Evolutionary conservation across 805 yeast genomes (phyloP).

Genomic region (Helenozyma rhizophorensis): DNA sequence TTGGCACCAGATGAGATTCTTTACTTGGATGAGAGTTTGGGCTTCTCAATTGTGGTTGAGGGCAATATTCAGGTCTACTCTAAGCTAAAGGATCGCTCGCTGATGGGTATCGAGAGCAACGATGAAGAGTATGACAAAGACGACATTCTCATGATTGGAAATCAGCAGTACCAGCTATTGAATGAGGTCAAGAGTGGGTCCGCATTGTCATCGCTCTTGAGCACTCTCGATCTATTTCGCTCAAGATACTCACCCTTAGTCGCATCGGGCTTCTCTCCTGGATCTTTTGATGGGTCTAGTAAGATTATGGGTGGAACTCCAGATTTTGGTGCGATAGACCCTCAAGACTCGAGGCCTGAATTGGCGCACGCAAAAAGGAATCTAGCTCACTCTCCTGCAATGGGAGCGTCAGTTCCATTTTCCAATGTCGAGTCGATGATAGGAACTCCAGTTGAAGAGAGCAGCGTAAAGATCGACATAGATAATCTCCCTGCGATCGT

Average conservation of each 20-base stretch:
- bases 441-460: neutral
- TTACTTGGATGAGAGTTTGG: constrained; percentile 67
- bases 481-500: constrained; percentile 40
- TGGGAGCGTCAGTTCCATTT: no score
- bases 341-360: no score
- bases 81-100: constrained; percentile 32
- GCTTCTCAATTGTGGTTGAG: constrained; percentile 89
- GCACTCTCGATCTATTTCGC: constrained; percentile 70
- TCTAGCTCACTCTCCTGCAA: no score
- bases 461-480: neutral
- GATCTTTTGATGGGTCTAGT: no score
- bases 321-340: no score
- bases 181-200: constrained; percentile 80
- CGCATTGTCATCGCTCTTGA: constrained; percentile 78
- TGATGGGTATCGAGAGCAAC: constrained; percentile 11
- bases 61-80: constrained; percentile 81
- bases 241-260: constrained; percentile 1
- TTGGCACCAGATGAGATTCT: constrained; percentile 73
- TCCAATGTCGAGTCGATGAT: constrained; percentile 1
- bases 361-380: no score
- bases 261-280: no score
- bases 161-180: constrained; percentile 63
- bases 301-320: no score
- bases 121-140: constrained; percentile 30
- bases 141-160: constrained; percentile 48